Evolutionary conservation across 2,329 filamentous ascomycete genomes (phyloP), one percentile per base, ranked within the genome.

Genomic region (Neopestalotiopsis clavispora): DNA sequence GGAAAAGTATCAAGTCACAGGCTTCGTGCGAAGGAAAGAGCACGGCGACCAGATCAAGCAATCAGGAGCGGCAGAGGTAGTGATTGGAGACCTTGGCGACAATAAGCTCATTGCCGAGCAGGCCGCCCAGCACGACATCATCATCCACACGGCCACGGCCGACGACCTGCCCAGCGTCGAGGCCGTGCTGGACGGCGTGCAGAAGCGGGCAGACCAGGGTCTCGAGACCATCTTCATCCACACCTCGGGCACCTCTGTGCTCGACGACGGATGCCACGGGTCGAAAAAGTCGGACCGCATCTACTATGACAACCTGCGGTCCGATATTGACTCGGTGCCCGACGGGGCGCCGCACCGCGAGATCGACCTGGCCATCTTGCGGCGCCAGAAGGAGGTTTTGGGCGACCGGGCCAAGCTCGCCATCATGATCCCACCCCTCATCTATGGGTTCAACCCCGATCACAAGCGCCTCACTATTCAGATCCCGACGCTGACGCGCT

Each of bases 141-240:
- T 83, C 49, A 76, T 87, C 67, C 84, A 86, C 74, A 85, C 82
- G 7, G 85, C 85, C 13, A 84, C 83, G 4, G 83, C 84, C 4
- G 84, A 86, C 74, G 80, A 86, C 68, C 74, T 83, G 20, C 81
- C 82, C 12, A 83, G 80, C 13, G 84, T 79, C 1, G 71, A 83
- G 71, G 82, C 84, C 17, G 78, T 87, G 13, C 74, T 86, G 4
- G 78, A 80, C 10, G 84, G 83, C 6, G 73, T 86, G 65, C 71
- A 78, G 62, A 71, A 80, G 66, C 79, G 83, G 7, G 79, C 82
- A 1, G 70, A 75, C 1, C 71, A 79, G 42, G 78, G 77, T 12
- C 78, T 80, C 34, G 68, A 68, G 30, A 84, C 82, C 20, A 83
- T 84, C 69, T 87, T 80, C 77, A 84, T 86, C 68, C 84, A 86